Evolutionary conservation across 129 eudicot species (phyloP).

Genomic region (Artemisia annua): DNA sequence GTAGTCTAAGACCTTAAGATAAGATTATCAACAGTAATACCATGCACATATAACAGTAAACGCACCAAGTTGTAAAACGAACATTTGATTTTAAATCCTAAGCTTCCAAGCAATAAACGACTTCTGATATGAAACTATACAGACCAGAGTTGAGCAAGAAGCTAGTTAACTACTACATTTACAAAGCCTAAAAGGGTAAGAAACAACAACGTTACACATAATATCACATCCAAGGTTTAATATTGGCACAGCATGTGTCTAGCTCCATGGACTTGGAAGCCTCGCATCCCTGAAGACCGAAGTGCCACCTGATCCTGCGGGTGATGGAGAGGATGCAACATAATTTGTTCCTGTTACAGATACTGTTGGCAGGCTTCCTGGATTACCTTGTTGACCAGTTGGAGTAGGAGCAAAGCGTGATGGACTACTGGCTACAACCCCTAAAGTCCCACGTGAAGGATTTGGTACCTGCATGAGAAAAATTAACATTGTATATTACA

Average conservation of each 20-base stretch:
- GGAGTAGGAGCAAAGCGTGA: constrained; percentile 79
- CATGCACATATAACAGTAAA: constrained; percentile 4
- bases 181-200: background rate
- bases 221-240: background rate
- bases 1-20: background rate
- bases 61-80: background rate
- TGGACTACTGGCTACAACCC: constrained; percentile 59
- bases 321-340: constrained; percentile 91
- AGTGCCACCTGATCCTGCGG: constrained; percentile 90
- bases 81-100: background rate
- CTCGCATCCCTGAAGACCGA: constrained; percentile 67
- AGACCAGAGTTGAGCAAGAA: background rate
- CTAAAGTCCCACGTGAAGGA: constrained; percentile 56
- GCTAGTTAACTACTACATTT: background rate
- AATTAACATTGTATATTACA: background rate
- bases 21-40: background rate
- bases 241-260: constrained; percentile 7
- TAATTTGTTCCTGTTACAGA: constrained; percentile 82
- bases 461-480: constrained; percentile 52
- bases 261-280: constrained; percentile 85
- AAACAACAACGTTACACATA: background rate
- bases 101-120: background rate
- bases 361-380: constrained; percentile 45
- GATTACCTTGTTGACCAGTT: constrained; percentile 61
- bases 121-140: background rate